phyloP scores from a whole-genome alignment of 257 asterid genomes.

The Oldenlandia corymbosa region DNA sequence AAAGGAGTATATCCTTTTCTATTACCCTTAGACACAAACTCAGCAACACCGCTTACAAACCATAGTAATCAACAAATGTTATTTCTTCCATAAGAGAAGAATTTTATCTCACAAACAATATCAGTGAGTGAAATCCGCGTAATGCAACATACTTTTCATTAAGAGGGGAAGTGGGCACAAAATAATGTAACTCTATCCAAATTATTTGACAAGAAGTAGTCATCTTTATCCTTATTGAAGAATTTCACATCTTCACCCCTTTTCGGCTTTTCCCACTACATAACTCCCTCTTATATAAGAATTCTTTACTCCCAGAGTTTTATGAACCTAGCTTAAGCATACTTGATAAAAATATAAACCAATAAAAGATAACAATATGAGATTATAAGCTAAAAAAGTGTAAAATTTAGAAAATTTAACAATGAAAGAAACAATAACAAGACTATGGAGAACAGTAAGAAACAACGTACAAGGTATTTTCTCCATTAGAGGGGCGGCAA shows the following conservation, averaged over 20 bases:
- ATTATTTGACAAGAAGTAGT: no score
- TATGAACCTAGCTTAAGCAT: no score
- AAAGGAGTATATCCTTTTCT: background rate
- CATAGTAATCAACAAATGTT: background rate
- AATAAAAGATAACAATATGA: background rate
- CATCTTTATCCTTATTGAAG: background rate
- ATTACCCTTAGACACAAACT: background rate
- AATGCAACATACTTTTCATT: background rate
- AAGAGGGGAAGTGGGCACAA: background rate
- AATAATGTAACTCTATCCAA: background rate
- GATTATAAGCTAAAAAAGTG: background rate
- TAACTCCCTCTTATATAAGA: background rate
- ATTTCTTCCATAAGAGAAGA: background rate
- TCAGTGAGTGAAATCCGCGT: background rate
- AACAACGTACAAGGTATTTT: conserved; percentile 62
- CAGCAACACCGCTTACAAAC: background rate
- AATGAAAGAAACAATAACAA: background rate
- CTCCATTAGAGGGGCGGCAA: conserved; percentile 87
- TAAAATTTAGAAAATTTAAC: background rate
- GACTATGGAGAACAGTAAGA: background rate
- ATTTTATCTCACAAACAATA: background rate
- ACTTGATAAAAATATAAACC: no score
- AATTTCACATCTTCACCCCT: no score
- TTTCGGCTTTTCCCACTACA: no score
- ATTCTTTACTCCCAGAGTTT: background rate